phyloP scores from a whole-genome alignment of 768 basidiomycete species.

The Boletus edulis region DNA sequence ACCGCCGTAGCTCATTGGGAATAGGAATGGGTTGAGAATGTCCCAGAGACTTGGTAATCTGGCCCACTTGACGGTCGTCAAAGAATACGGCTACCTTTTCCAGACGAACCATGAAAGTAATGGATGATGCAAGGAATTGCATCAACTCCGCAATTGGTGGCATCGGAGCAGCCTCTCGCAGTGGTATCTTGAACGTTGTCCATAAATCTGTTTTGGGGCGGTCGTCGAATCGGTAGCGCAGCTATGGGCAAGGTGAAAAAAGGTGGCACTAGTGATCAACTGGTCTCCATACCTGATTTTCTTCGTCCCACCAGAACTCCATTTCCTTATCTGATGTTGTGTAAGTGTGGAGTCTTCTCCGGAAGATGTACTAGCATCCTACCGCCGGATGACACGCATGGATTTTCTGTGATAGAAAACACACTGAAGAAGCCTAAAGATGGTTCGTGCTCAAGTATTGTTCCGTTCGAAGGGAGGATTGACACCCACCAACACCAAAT shows the following conservation, averaged over 20 bases:
- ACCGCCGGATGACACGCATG: conserved; percentile 76
- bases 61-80: conserved; percentile 65
- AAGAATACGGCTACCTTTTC: conserved; percentile 74
- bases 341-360: neutral
- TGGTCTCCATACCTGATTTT: neutral
- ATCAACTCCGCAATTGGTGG: conserved; percentile 81
- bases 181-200: conserved; percentile 84
- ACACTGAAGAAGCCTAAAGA: conserved; percentile 68
- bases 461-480: neutral
- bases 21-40: conserved; percentile 45
- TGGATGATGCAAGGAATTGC: conserved; percentile 84
- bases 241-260: neutral
- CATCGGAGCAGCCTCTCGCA: conserved; percentile 73
- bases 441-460: neutral
- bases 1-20: conserved; percentile 50
- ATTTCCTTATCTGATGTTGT: neutral
- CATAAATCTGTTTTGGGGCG: conserved; percentile 38
- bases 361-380: neutral
- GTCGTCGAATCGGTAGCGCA: neutral
- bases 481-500: conserved; percentile 3
- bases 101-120: conserved; percentile 87
- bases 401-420: conserved; percentile 78
- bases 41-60: conserved; percentile 58
- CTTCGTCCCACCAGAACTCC: neutral
- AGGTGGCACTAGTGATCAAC: neutral